These are phyloP conservation scores for Tolypocladium ovalisporum DNA, from an alignment of 2,329 filamentous ascomycete species.

Conservation along the genomic window DNA sequence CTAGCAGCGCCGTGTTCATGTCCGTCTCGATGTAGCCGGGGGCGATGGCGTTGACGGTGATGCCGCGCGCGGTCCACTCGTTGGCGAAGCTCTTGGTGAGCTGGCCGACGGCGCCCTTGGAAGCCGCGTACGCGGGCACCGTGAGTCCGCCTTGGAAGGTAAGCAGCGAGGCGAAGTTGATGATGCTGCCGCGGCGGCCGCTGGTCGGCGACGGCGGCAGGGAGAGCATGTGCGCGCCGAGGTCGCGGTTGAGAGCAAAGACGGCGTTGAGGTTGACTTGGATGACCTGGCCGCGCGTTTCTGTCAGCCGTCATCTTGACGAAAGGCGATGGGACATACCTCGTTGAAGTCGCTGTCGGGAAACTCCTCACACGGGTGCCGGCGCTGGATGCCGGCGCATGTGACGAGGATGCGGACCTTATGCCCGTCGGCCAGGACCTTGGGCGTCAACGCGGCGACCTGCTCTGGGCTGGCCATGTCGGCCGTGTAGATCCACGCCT, in stretches of 20 bases:
- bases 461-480: slow-evolving; percentile 54
- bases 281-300: slow-evolving; percentile 48
- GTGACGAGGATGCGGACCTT: slow-evolving; percentile 71
- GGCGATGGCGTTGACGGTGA: slow-evolving; percentile 81
- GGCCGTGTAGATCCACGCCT: slow-evolving; percentile 55
- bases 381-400: slow-evolving; percentile 75
- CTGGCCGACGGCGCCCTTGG: slow-evolving; percentile 77
- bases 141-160: slow-evolving; percentile 81
- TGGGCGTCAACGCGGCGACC: slow-evolving; percentile 49
- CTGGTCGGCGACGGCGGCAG: slow-evolving; percentile 35
- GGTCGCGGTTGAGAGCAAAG: slow-evolving; percentile 67
- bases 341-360: slow-evolving; percentile 68
- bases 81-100: slow-evolving; percentile 78
- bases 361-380: slow-evolving; percentile 66
- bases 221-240: slow-evolving; percentile 67
- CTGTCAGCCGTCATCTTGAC: background rate
- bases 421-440: slow-evolving; percentile 50
- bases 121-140: slow-evolving; percentile 78
- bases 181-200: slow-evolving; percentile 57
- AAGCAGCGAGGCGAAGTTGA: slow-evolving; percentile 76
- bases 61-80: slow-evolving; percentile 70
- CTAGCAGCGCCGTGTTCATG: slow-evolving; percentile 78
- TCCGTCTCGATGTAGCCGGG: slow-evolving; percentile 90
- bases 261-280: slow-evolving; percentile 80
- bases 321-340: slow-evolving; percentile 19